Evolutionary conservation across 2,329 filamentous ascomycete species (phyloP), one percentile per base, ranked within the genome.

Genomic region (Diaporthe sp.): DNA sequence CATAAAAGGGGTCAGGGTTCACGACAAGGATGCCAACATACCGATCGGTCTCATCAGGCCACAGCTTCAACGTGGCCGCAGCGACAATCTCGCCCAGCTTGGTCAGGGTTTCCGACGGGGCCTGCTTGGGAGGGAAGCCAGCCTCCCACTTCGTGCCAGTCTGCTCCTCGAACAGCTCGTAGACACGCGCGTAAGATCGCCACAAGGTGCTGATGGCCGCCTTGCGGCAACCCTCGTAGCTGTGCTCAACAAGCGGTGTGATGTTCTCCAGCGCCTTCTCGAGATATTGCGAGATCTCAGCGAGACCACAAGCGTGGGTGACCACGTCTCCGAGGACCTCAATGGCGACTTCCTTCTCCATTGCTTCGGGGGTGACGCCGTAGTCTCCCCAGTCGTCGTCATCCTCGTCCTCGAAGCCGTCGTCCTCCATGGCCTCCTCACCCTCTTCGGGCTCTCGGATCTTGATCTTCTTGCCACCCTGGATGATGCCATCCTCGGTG

Each of bases 321-420:
- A 98, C 93, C 76, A 99, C 92, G 81, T 99, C 97, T 77, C 96
- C 97, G 47, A 98, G 90, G 8, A 98, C 96, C 83, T 99, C 97
- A 58, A 98, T 92, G 50, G 97, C 96, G 79, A 98, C 97, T 85
- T 99, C 97, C 86, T 98, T 98, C 88, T 98, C 97, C 79, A 98
- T 91, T 32, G 96, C 95, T 72, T 98, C 91, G 70, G 95, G 95
- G 35, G 95, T 97, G 76, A 97, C 94, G 68, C 94, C 94, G 90
- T 94, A 95, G 75, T 95, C 94, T 74, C 95, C 94, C 56, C 96
- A 94, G 50, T 95, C 93, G 59, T 95, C 94, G 19, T 93, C 88
- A 76, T 93, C 93, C 75, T 92, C 90, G 44, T 91, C 88, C 69
- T 91, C 90, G 70, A 74, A 69, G 6, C 70, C 75, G n/a, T 89